These are phyloP conservation scores for Beta macrorhiza DNA, from an alignment of 179 eudicot genomes.

Conservation along the genomic window DNA sequence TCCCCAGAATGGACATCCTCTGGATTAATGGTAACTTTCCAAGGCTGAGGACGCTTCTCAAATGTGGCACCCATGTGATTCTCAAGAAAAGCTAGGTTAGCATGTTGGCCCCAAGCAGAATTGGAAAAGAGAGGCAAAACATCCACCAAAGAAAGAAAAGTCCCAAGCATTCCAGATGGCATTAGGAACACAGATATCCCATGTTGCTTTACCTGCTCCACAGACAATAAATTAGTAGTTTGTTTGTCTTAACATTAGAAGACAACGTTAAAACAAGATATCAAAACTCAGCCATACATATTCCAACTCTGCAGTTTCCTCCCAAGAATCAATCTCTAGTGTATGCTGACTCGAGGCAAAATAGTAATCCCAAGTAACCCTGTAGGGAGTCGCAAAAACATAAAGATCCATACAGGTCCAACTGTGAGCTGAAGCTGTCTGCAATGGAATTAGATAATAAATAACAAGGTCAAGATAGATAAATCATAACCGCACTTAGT, in stretches of 20 bases:
- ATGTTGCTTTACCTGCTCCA: slow-evolving; percentile 87
- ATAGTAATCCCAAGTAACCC: slow-evolving; percentile 96
- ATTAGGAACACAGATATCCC: slow-evolving; percentile 93
- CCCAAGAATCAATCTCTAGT: slow-evolving; percentile 83
- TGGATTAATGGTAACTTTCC: slow-evolving; percentile 68
- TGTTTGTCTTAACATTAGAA: background rate
- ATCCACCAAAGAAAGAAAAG: slow-evolving; percentile 84
- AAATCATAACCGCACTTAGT: background rate
- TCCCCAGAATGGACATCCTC: slow-evolving; percentile 97
- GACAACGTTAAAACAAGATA: background rate
- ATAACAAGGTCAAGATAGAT: slow-evolving; percentile 8
- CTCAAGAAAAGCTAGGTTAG: slow-evolving; percentile 77
- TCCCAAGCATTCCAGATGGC: slow-evolving; percentile 99
- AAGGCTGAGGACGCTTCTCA: slow-evolving; percentile 77
- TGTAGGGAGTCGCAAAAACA: slow-evolving; percentile 93
- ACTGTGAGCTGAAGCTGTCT: slow-evolving; percentile 89
- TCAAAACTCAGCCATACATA: slow-evolving; percentile 51
- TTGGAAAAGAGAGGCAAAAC: slow-evolving; percentile 88
- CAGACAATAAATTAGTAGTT: slow-evolving; percentile 21
- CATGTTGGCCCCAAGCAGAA: slow-evolving; percentile 87
- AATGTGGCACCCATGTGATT: slow-evolving; percentile 95
- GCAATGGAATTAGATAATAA: slow-evolving; percentile 28
- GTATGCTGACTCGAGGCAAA: slow-evolving; percentile 78
- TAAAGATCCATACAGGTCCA: slow-evolving; percentile 98
- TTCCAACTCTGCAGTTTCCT: slow-evolving; percentile 91